Conservation (phyloP, 176 grass and related monocot genomes). For the Hsuehochloa calcarea region DNA sequence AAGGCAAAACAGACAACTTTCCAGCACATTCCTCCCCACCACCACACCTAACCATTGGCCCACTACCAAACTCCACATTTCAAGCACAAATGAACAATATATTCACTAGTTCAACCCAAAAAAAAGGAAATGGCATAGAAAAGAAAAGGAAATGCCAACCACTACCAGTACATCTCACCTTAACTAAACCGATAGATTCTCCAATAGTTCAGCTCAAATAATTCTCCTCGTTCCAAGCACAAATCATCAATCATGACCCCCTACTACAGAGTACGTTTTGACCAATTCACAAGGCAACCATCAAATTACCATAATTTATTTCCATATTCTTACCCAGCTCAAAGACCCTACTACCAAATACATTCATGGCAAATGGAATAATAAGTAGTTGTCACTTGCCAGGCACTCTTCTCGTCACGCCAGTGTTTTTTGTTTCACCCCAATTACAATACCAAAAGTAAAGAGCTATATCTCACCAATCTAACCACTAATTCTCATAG, state of each 20-base stretch:
- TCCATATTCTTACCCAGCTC: neutral
- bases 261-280: neutral
- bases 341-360: neutral
- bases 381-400: neutral
- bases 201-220: constrained; percentile 30
- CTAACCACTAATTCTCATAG: neutral
- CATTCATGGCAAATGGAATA: neutral
- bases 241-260: constrained; percentile 6
- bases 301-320: neutral
- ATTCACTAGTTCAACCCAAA: constrained; percentile 37
- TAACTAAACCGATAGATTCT: constrained; percentile 37
- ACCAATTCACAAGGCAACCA: neutral
- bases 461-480: neutral
- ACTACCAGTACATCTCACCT: constrained; percentile 30
- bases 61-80: constrained; percentile 42
- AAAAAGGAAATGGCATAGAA: neutral
- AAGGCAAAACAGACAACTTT: constrained; percentile 36
- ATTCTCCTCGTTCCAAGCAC: constrained; percentile 11
- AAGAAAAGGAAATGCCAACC: constrained; percentile 49
- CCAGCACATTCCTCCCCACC: constrained; percentile 42
- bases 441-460: neutral
- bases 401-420: neutral
- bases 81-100: constrained; percentile 25
- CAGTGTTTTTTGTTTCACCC: neutral
- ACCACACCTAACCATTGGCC: constrained; percentile 39